Base-by-base conservation (phyloP, 2,329 filamentous ascomycete species). In the Aureobasidium sp. region DNA sequence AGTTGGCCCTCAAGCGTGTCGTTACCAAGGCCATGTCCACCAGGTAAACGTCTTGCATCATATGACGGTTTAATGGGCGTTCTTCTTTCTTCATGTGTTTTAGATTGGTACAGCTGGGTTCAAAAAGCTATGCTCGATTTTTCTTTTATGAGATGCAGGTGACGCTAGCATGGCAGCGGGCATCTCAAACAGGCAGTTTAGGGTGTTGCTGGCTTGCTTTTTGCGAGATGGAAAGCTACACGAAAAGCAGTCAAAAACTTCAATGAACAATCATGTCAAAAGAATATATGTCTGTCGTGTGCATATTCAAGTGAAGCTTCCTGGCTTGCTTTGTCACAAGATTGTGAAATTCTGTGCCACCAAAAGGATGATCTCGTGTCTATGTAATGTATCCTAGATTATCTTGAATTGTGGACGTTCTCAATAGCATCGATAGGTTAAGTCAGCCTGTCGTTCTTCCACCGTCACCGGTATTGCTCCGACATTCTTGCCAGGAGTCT, bases 1-100 rank as follows among this genome's bases (percentile, higher is more conserved):
- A 99, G 85, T 84, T 99, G 69, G 91, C 91, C 65, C 86, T 99
- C 68, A 99, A 97, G 91, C 86, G 94, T 74, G 86, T 96, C 70
- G 92, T 99, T 72, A 99, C 94, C 80, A 99, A 97, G 89, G 72
- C 72, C 67, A 73, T 74, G 72, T 71, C 71, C 58, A 74, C 72
- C 67, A 68, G 72, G 62, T 74, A 73, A 66, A 64, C 47, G 61
- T 52, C 47, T 62, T 59, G 62, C 46, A 60, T 61, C 51, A 29
- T 39, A 44, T 61, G 63, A 62, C 46, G 62, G 59, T 58, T 65
- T 63, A 64, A 64, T 61, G 64, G 60, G 61, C 63, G 61, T 65
- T 63, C 52, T 64, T 52, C 62, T 62, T 64, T 65, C 56, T 64
- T 66, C 47, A 39, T 42, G 26, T 59, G 50, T 48, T 63, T 52